A percentile compares a stretch with the other conserved stretches of the same genome.
phyloP scores from a whole-genome alignment of 2,329 filamentous ascomycete genomes.

The Neonectria punicea region DNA sequence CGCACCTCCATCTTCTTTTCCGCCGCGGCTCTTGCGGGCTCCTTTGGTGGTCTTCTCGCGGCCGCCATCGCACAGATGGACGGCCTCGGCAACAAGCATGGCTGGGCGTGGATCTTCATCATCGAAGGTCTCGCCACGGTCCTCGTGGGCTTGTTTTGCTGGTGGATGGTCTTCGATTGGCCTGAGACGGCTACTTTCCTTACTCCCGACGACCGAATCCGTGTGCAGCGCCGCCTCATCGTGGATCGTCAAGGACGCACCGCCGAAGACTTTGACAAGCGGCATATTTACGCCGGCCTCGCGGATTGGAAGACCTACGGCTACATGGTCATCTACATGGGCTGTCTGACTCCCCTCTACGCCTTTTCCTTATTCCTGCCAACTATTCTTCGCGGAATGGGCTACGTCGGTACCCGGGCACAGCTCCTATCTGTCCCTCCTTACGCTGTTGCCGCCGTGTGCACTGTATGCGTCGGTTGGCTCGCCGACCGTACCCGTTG shows the following conservation, averaged over 20 bases:
- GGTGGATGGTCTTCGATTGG: slow-evolving; percentile 82
- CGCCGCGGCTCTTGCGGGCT: slow-evolving; percentile 79
- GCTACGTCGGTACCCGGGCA: slow-evolving; percentile 51
- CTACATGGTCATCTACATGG: slow-evolving; percentile 60
- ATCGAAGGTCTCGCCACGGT: slow-evolving; percentile 76
- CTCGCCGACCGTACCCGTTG: slow-evolving; percentile 71
- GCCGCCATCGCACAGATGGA: slow-evolving; percentile 75
- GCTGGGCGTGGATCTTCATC: slow-evolving; percentile 73
- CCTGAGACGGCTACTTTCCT: slow-evolving; percentile 79
- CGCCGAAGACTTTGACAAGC: slow-evolving; percentile 76
- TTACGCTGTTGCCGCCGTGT: slow-evolving; percentile 68
- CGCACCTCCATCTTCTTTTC: slow-evolving; percentile 81
- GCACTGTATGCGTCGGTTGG: slow-evolving; percentile 72
- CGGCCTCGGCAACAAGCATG: slow-evolving; percentile 61
- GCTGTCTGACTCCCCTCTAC: slow-evolving; percentile 61
- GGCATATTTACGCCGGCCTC: slow-evolving; percentile 75
- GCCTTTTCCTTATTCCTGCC: slow-evolving; percentile 67
- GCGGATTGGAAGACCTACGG: slow-evolving; percentile 80
- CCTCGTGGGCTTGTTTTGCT: slow-evolving; percentile 70
- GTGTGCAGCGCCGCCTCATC: slow-evolving; percentile 75
- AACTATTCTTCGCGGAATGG: slow-evolving; percentile 60
- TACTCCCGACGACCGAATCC: slow-evolving; percentile 69
- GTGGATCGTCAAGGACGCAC: slow-evolving; percentile 74
- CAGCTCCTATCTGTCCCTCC: slow-evolving; percentile 69
- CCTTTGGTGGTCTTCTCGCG: slow-evolving; percentile 76